phyloP scores from a whole-genome alignment of 2,329 filamentous ascomycete genomes.

The Clonostachys sp. region DNA sequence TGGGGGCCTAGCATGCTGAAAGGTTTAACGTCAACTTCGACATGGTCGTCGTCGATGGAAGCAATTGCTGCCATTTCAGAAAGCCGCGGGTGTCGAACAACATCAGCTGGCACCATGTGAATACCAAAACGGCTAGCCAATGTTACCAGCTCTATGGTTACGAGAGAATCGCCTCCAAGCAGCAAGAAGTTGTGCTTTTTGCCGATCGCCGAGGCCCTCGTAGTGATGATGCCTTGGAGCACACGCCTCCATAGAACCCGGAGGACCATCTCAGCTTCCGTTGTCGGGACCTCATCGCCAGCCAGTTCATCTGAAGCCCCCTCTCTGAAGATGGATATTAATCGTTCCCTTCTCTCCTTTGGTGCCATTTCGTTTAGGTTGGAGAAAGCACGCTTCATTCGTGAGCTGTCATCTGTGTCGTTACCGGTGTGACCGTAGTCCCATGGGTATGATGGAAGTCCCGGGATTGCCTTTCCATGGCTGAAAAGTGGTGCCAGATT shows the following conservation, averaged over 20 bases:
- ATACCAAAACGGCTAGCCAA: not conserved
- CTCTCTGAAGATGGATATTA: not conserved
- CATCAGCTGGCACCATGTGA: not conserved
- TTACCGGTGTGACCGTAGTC: not conserved
- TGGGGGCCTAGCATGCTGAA: too few species aligned
- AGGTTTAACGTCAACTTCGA: too few species aligned
- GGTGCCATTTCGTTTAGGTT: not conserved
- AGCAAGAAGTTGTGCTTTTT: slow-evolving; percentile 7
- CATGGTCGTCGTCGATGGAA: not conserved
- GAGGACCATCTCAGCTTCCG: slow-evolving; percentile 2
- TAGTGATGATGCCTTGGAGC: not conserved
- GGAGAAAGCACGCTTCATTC: too few species aligned
- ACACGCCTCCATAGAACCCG: slow-evolving; percentile 5
- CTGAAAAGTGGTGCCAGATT: not conserved
- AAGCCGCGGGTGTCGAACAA: not conserved
- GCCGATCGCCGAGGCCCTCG: not conserved
- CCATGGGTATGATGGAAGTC: not conserved
- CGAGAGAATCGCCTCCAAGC: slow-evolving; percentile 7
- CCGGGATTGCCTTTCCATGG: not conserved
- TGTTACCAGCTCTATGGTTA: slow-evolving; percentile 1
- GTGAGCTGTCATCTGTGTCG: not conserved
- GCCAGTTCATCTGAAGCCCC: too few species aligned
- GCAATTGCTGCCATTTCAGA: not conserved
- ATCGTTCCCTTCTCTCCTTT: not conserved
- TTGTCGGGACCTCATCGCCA: not conserved